Evolutionary conservation across 352 stramenopile genomes (phyloP), one percentile per base, ranked within the genome.

Genomic region (Phytophthora pistaciae): DNA sequence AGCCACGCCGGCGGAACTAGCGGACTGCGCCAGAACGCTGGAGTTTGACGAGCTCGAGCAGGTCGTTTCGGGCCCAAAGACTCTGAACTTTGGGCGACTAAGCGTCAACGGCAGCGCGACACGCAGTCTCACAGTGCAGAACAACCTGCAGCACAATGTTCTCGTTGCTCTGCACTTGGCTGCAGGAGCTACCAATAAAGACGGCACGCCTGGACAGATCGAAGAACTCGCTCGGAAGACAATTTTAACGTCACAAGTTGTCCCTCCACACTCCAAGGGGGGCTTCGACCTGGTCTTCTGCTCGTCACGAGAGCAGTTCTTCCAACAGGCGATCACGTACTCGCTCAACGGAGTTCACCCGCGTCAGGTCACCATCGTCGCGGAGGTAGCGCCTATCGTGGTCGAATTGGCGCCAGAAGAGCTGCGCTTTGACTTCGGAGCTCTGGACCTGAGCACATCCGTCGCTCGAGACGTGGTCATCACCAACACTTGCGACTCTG

Each of bases 251-350:
- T 92, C 82, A 3, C 94, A 98, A 64, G 91, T 98, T 0, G 78
- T 98, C 7, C 95, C 95, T 4, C 80, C 92, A 0, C 83, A 84
- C 0, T 70, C 78, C 0, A 78, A 91, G 20, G 94, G 87, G 10
- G 95, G 96, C 0, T 99, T 99, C 55, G 96, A 99, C 50, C 62
- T 99, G 10, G 77, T 86, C 1, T 98, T 98, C 48, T 83, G 64
- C 10, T 97, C 88, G 0, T 33, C 52, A 2, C 77, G 79, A 21
- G 86, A 97, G 52, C 90, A 94, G n/a, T 90, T 96, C n/a, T 93
- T 96, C 53, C 88, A 96, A 31, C 90, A 95, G 42, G 63, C 75
- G 5, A 66, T 98, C 25, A 89, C 88, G 21, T 96, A 91, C 53
- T 89, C 86, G 4, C 86, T 98, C 69, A 98, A 98, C 61, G 80